Evolutionary conservation across 2,329 filamentous ascomycete genomes (phyloP), one percentile per base, ranked within the genome.

Genomic region (Hymenoscyphus linearis): DNA sequence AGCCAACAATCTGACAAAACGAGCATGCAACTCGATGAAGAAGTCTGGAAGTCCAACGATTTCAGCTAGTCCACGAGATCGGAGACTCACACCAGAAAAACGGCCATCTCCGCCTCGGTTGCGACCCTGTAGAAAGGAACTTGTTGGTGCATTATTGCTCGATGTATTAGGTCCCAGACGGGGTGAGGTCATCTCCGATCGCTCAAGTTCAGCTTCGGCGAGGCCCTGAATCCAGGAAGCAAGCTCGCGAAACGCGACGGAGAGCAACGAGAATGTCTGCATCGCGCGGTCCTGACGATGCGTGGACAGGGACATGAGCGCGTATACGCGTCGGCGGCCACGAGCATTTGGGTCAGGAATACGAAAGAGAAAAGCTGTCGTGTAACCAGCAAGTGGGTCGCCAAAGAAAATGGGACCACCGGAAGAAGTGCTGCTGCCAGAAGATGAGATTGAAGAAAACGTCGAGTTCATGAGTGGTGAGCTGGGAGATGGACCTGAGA

Each of bases 361-460:
- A 27, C 86, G 85, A 69, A 89, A 89, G 65, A 88, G 86, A 72
- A 87, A 88, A 14, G 85, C 86, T 0, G 85, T 89, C 0, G 86
- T 89, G 73, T 87, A 88, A 34, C 86, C 86, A 1, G 85, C 82
- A 0, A 82, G 72, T 1, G 84, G 79, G 68, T 89, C 86, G 34
- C 86, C 86, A 62, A 89, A 88, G 72, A 89, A 87, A 58, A 89
- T 86, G 34, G 86, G 85, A 0, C 85, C 85, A 2, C 85, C 85
- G 2, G 84, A 84, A 16, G 84, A 78, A 40, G 82, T 76, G 60
- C 82, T 77, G 2, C 76, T 74, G 22, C 76, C 74, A 7, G 71
- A 57, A 31, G 55, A 52, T n/a, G 74, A 66, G 10, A 71, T 74
- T 25, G 72, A 68, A 59, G 71, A 74, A 27, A 74, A 74, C 3